Base-by-base conservation (phyloP, 1,284 basidiomycete genomes). In the Boletus smithii region DNA sequence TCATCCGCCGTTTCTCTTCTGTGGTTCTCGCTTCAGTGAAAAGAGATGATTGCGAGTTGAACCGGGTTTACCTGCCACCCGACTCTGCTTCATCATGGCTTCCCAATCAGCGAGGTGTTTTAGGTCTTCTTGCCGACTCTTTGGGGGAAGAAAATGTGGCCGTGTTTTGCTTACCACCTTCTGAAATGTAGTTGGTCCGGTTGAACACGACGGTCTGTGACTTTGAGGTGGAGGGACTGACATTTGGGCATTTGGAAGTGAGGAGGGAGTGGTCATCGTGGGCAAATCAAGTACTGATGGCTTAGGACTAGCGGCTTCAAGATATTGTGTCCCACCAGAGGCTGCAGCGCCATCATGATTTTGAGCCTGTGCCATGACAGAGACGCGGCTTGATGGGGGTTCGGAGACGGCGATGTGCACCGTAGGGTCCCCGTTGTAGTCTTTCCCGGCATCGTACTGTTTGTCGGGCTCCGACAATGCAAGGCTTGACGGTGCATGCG, bases 21-120 rank as follows among this genome's bases (percentile, higher is more conserved):
- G 52, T n/a, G 38, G 41, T 34, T 31, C n/a, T 9, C 6, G 22
- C n/a, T 37, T 59, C 3, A 63, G 50, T n/a, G 22, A 23, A n/a
- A 37, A 38, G 37, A 46, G 9, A 22, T 9, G 14, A 18, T 18
- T 14, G 18, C 14, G n/a, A 10, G 22, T n/a, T 14, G 35, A 18
- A 46, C 17, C 31, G n/a, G 39, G 68, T 63, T n/a, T 55, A 90
- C 89, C 86, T 57, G 81, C 77, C n/a, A 64, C 64, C 46, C 83
- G 79, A 68, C 87, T 89, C 42, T 72, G 77, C 60, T 81, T 82
- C 94, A 97, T 97, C 91, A 97, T 95, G 34, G 76, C 69, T 62
- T 92, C 83, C 91, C 93, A 97, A 61, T 89, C 88, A 23, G 85
- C 82, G 62, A 92, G 73, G 69, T 97, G 93, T 54, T 83, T 88